Evolutionary conservation across 1,284 basidiomycete genomes (phyloP), one percentile per base, ranked within the genome.

Genomic region (Meira nashicola): DNA sequence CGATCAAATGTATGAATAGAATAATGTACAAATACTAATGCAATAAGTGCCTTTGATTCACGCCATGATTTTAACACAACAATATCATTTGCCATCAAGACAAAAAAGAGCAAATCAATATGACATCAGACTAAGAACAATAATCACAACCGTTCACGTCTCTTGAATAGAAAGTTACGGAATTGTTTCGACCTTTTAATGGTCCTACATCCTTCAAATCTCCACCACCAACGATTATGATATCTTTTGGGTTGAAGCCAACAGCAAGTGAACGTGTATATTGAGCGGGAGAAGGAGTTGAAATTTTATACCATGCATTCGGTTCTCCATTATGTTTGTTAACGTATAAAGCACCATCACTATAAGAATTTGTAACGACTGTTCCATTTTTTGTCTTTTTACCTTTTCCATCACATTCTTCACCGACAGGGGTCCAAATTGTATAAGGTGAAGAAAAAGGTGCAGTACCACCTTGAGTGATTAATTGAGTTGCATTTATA

Each of bases 401-500:
- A 8, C 28, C 28, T n/a, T n/a, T n/a, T n/a, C n/a, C n/a, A n/a
- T n/a, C n/a, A n/a, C n/a, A n/a, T 10, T 17, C 8, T 25, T 4
- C 46, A 48, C 46, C 46, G 6, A 25, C 46, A 12, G 12, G 17
- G 7, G 46, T 21, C 14, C 12, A 25, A 25, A 54, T 23, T 9
- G 21, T 23, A 17, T 54, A 54, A 17, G 53, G 53, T 4, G 53
- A 54, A 17, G 39, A 43, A 19, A 38, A 40, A 17, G 23, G 53
- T 9, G 23, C 23, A 1, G 11, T 17, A 17, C 53, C 53, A 12
- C 7, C 25, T 10, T 11, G 15, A 8, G 38, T 28, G n/a, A 23
- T 54, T 7, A 53, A 12, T 19, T 17, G 23, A 14, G 12, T 28
- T 2, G 21, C 50, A 33, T 38, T 23, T 28, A 60, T 60, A 59